These are phyloP conservation scores for Cryptococcus maquisensis DNA, from an alignment of 1,284 basidiomycete genomes.

Conservation along the genomic window DNA sequence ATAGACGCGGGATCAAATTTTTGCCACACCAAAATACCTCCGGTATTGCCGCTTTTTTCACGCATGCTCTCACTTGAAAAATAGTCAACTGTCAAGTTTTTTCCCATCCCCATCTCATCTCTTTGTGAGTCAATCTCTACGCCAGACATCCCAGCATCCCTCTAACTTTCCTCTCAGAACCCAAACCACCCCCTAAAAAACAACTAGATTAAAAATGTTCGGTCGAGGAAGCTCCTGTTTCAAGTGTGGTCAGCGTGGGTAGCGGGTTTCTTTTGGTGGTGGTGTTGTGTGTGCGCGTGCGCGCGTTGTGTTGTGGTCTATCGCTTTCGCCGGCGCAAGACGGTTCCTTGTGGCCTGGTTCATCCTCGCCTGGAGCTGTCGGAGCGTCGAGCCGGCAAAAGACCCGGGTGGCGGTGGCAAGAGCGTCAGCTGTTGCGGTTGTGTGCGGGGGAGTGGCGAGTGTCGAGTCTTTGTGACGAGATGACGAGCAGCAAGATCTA, in stretches of 20 bases:
- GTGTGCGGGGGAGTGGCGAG: constrained; percentile 35
- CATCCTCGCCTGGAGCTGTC: too few species aligned
- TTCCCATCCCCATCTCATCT: background rate
- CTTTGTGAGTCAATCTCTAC: background rate
- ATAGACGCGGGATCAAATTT: too few species aligned
- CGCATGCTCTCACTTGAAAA: too few species aligned
- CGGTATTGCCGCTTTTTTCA: background rate
- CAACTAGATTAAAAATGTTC: constrained; percentile 30
- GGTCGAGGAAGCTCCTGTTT: constrained; percentile 45
- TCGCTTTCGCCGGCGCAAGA: background rate
- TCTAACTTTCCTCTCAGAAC: background rate
- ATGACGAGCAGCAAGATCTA: constrained; percentile 12
- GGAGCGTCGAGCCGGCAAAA: too few species aligned
- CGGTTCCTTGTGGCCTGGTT: background rate
- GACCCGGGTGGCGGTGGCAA: constrained; percentile 1
- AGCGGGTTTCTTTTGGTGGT: constrained; percentile 20
- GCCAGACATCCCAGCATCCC: background rate
- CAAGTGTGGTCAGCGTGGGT: constrained; percentile 48
- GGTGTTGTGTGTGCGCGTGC: constrained; percentile 25
- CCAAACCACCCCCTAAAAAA: background rate
- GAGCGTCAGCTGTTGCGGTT: constrained; percentile 15
- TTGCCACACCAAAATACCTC: background rate
- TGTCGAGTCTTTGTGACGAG: constrained; percentile 8
- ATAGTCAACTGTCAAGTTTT: background rate
- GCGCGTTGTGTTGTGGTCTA: constrained; percentile 10